Percentiles rank a stretch among this genome's conserved stretches.
Evolutionary conservation across 2,329 filamentous ascomycete genomes (phyloP).

Genomic region (Aspergillus felis): DNA sequence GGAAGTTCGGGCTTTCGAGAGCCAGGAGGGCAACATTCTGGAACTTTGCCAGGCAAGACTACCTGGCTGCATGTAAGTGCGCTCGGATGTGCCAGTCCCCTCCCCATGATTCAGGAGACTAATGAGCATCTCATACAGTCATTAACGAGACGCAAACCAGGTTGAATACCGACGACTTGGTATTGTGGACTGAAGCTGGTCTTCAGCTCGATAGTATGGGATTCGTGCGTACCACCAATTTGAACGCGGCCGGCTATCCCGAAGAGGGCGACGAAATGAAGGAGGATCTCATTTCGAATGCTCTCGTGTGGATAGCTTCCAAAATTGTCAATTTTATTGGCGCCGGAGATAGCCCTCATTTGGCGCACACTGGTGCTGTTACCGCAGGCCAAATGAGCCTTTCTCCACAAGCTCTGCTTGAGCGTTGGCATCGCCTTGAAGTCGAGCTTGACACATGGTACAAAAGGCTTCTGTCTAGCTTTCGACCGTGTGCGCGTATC

Average conservation of each 20-base stretch:
- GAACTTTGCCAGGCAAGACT: slow-evolving; percentile 65
- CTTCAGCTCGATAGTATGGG: slow-evolving; percentile 55
- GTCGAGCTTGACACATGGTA: slow-evolving; percentile 58
- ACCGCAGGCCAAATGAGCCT: slow-evolving; percentile 29
- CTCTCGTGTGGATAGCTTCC: slow-evolving; percentile 61
- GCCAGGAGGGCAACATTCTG: slow-evolving; percentile 60
- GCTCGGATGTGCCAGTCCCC: neutral
- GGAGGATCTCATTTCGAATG: slow-evolving; percentile 62
- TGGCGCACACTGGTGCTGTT: slow-evolving; percentile 20
- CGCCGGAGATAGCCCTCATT: slow-evolving; percentile 49
- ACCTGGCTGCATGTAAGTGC: slow-evolving; percentile 57
- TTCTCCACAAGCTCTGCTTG: slow-evolving; percentile 40
- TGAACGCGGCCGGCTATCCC: slow-evolving; percentile 25
- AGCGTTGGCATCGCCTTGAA: slow-evolving; percentile 51
- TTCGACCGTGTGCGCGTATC: slow-evolving; percentile 53
- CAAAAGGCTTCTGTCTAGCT: slow-evolving; percentile 56
- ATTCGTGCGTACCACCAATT: slow-evolving; percentile 44
- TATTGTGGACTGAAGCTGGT: slow-evolving; percentile 62
- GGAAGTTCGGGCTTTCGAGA: slow-evolving; percentile 46
- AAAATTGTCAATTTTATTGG: slow-evolving; percentile 65
- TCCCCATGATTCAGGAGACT: neutral
- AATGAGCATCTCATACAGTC: slow-evolving; percentile 19
- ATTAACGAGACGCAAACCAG: slow-evolving; percentile 59
- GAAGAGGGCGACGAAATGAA: slow-evolving; percentile 48
- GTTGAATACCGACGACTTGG: slow-evolving; percentile 59